A percentile compares a stretch with the other conserved stretches of the same genome.
These are phyloP conservation scores for Remersonia thermophila DNA, from an alignment of 2,329 filamentous ascomycete species.

Conservation along the genomic window DNA sequence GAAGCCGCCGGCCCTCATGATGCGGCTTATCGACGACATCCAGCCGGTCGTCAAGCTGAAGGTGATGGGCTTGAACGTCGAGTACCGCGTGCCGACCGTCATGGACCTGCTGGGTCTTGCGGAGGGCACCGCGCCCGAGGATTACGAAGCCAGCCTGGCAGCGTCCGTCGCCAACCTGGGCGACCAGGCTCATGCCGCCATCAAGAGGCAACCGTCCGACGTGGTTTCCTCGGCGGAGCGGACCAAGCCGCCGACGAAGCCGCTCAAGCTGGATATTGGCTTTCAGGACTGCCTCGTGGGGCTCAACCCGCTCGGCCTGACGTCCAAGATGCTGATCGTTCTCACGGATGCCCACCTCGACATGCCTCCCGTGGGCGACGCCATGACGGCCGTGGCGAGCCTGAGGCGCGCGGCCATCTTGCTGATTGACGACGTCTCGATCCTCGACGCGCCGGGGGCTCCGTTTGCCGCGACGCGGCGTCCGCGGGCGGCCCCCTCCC, in stretches of 20 bases:
- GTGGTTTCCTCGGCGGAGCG: conserved; percentile 15
- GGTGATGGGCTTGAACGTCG: conserved; percentile 69
- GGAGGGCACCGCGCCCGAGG: conserved; percentile 55
- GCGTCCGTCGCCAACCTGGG: conserved; percentile 69
- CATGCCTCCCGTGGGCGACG: conserved; percentile 53
- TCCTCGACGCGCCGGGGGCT: conserved; percentile 26
- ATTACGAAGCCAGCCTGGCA: conserved; percentile 63
- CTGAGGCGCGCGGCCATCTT: conserved; percentile 73
- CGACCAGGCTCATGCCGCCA: conserved; percentile 44
- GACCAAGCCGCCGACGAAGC: conserved; percentile 25
- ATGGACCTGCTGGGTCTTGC: conserved; percentile 65
- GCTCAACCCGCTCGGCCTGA: conserved; percentile 63
- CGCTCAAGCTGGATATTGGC: conserved; percentile 58
- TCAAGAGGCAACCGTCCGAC: conserved; percentile 23
- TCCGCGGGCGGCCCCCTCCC: conserved; percentile 29
- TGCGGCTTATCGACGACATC: conserved; percentile 85
- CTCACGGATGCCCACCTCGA: conserved; percentile 65
- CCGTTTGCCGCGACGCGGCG: conserved; percentile 27
- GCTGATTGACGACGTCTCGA: conserved; percentile 61
- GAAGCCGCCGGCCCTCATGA: conserved; percentile 56
- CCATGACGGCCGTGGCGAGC: conserved; percentile 51
- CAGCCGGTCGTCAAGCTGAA: conserved; percentile 85
- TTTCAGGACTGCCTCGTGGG: conserved; percentile 73
- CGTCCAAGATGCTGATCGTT: conserved; percentile 66
- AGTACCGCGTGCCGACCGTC: conserved; percentile 76